Conservation (phyloP, 306 rosid genomes). For the Castanopsis chinensis region DNA sequence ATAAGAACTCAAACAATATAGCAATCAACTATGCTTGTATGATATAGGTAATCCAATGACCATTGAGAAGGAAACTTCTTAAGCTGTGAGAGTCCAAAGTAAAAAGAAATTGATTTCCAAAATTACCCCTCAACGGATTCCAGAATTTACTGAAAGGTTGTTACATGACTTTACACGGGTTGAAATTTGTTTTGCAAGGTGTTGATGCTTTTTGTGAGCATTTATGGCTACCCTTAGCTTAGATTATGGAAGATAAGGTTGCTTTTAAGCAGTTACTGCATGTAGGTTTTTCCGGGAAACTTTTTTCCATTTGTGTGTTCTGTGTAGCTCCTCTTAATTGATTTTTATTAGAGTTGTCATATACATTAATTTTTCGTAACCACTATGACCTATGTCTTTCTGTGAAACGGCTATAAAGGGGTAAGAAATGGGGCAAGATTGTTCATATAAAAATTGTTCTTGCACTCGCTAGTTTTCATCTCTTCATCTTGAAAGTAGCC, state of each 20-base stretch:
- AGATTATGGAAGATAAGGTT: conserved; percentile 12
- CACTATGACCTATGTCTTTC: conserved; percentile 6
- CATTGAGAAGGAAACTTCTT: not conserved
- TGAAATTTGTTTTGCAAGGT: conserved; percentile 13
- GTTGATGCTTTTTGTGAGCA: conserved; percentile 5
- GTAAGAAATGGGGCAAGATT: conserved; percentile 8
- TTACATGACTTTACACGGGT: not conserved
- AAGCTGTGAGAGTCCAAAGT: not conserved
- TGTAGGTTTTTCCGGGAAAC: conserved; percentile 1
- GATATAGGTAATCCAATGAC: not conserved
- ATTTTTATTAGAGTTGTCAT: conserved; percentile 12
- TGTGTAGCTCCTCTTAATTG: conserved; percentile 7
- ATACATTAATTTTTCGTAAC: conserved; percentile 14
- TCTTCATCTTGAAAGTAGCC: conserved; percentile 6
- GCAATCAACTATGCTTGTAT: not conserved
- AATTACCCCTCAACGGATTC: conserved; percentile 6
- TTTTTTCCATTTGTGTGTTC: conserved; percentile 7
- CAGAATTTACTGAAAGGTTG: conserved; percentile 7
- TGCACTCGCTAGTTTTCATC: not conserved
- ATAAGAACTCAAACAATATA: not conserved
- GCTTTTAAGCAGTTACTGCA: conserved; percentile 11
- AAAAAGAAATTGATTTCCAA: not conserved
- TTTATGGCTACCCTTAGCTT: conserved; percentile 8
- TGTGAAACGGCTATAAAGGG: conserved; percentile 22
- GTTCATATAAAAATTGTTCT: conserved; percentile 2